phyloP scores from a whole-genome alignment of 148 eudicot genomes.

The Rhododendron williamsianum region DNA sequence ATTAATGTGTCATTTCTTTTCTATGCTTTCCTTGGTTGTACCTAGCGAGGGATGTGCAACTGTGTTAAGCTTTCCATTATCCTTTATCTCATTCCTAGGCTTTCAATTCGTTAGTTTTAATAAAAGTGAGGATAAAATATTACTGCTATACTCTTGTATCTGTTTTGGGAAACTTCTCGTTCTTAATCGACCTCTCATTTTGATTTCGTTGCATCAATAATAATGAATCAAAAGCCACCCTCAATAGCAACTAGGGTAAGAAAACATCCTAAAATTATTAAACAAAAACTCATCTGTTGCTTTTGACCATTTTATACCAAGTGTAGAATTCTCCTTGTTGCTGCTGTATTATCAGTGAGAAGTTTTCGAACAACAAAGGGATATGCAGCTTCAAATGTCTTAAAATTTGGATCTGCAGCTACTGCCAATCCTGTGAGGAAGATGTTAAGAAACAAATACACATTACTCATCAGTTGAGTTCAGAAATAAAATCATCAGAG shows the following conservation, averaged over 20 bases:
- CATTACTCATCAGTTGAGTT: slow-evolving; percentile 3
- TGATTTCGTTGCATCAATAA: background rate
- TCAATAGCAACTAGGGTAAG: background rate
- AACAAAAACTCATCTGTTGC: background rate
- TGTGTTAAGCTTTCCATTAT: background rate
- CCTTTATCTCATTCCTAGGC: background rate
- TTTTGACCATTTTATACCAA: slow-evolving; percentile 39
- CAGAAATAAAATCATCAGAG: slow-evolving; percentile 2
- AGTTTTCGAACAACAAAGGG: slow-evolving; percentile 91
- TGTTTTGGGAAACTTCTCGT: background rate
- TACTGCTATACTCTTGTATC: background rate
- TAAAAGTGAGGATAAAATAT: background rate
- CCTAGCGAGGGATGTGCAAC: background rate
- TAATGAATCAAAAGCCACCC: background rate
- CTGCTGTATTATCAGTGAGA: slow-evolving; percentile 82
- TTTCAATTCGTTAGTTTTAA: background rate
- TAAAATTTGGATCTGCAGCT: slow-evolving; percentile 80
- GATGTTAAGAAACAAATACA: background rate
- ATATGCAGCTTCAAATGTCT: slow-evolving; percentile 94
- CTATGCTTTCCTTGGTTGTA: background rate
- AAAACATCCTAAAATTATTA: slow-evolving; percentile 8
- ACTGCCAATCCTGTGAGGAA: slow-evolving; percentile 68
- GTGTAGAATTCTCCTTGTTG: slow-evolving; percentile 67
- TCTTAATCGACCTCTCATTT: background rate
- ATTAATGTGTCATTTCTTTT: background rate